phyloP scores from a whole-genome alignment of 2,329 filamentous ascomycete species.

The Ascochyta rabiei region DNA sequence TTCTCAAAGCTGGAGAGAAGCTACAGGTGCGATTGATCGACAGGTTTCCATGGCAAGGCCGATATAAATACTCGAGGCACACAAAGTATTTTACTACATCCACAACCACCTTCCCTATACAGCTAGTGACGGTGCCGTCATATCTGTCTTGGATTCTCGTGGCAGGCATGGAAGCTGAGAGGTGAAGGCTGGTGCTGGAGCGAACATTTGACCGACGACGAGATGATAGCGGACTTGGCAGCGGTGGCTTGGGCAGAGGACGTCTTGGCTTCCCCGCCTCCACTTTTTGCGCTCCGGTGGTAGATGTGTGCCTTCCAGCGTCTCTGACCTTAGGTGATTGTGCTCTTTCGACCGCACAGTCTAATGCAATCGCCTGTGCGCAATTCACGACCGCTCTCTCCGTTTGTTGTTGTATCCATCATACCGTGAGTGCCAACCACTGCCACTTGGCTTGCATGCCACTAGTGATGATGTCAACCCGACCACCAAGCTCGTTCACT shows the following conservation, averaged over 20 bases:
- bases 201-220: slow-evolving; percentile 23
- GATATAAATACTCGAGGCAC: slow-evolving; percentile 9
- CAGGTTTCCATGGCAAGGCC: neutral
- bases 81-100: slow-evolving; percentile 4
- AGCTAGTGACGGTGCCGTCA: slow-evolving; percentile 10
- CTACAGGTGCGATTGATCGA: slow-evolving; percentile 5
- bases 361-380: no score
- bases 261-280: slow-evolving; percentile 11
- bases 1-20: neutral
- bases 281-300: neutral
- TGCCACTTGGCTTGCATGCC: slow-evolving; percentile 17
- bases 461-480: slow-evolving; percentile 13
- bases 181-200: slow-evolving; percentile 1
- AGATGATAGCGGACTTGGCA: slow-evolving; percentile 23
- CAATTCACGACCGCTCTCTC: neutral
- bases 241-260: slow-evolving; percentile 12
- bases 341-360: neutral
- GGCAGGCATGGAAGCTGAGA: slow-evolving; percentile 9
- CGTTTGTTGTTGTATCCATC: neutral
- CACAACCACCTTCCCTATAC: slow-evolving; percentile 11
- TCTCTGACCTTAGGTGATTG: no score
- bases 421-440: slow-evolving; percentile 4
- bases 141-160: slow-evolving; percentile 8
- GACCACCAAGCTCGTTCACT: neutral
- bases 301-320: neutral